Evolutionary conservation across 2,329 filamentous ascomycete genomes (phyloP).

Genomic region (Rugonectria rugulosa): DNA sequence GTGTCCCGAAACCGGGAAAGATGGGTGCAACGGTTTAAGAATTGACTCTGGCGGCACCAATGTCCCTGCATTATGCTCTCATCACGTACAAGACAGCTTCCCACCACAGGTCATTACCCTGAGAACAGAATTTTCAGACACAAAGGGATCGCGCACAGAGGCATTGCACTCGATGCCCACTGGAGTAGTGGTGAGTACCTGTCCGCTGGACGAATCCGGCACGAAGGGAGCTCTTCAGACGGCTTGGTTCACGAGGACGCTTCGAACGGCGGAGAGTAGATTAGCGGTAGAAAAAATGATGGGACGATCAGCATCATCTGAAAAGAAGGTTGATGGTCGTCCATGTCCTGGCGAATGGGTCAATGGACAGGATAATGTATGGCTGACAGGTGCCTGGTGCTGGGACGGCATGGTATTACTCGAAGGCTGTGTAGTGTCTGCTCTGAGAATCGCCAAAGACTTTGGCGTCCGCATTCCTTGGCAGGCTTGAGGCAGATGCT

Average conservation of each 20-base stretch:
- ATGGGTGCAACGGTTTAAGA: constrained; percentile 1
- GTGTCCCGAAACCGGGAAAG: constrained; percentile 17
- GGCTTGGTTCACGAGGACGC: constrained; percentile 59
- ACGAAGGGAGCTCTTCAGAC: constrained; percentile 51
- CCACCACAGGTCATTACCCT: constrained; percentile 46
- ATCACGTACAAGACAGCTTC: constrained; percentile 34
- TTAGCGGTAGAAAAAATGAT: constrained; percentile 57
- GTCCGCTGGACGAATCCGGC: constrained; percentile 49
- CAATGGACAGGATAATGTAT: constrained; percentile 62
- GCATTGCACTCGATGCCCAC: constrained; percentile 59
- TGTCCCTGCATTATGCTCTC: constrained; percentile 34
- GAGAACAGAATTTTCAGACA: constrained; percentile 43
- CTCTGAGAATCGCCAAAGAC: constrained; percentile 61
- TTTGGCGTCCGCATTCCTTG: constrained; percentile 57
- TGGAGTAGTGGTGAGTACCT: constrained; percentile 61
- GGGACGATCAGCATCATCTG: constrained; percentile 20
- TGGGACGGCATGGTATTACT: constrained; percentile 71
- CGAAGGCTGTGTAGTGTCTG: constrained; percentile 67
- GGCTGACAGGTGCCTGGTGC: constrained; percentile 66
- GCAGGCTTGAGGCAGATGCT: constrained; percentile 26
- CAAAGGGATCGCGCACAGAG: constrained; percentile 50
- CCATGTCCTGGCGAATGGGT: too few relatives aligned
- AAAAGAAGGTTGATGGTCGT: constrained; percentile 8
- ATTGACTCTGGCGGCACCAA: constrained; percentile 14
- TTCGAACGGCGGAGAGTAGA: constrained; percentile 58